phyloP scores from a whole-genome alignment of 805 yeast species.

The Cyberlindnera meyerae region DNA sequence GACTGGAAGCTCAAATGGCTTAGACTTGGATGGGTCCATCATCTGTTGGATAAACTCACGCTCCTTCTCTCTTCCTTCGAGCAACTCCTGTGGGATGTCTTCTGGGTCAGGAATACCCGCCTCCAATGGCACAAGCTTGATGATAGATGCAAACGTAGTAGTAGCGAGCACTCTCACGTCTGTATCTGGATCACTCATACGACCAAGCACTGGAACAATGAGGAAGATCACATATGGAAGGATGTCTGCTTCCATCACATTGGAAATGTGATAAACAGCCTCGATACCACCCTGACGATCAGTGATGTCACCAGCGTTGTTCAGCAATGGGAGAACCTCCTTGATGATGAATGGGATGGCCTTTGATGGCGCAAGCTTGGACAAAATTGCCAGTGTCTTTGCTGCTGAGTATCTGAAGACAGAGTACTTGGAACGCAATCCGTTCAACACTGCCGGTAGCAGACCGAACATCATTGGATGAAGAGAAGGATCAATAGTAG shows the following conservation, averaged over 20 bases:
- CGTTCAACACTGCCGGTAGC: conserved; percentile 46
- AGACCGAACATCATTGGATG: conserved; percentile 46
- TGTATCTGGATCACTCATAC: conserved; percentile 93
- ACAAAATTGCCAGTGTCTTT: conserved; percentile 77
- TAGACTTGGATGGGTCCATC: conserved; percentile 93
- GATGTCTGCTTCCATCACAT: conserved; percentile 81
- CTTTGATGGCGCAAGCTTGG: conserved; percentile 59
- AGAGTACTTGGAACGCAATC: conserved; percentile 64
- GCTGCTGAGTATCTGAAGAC: conserved; percentile 90
- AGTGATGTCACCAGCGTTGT: conserved; percentile 62
- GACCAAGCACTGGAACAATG: conserved; percentile 92
- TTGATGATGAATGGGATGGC: conserved; percentile 81
- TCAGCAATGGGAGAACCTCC: conserved; percentile 70
- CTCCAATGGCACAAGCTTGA: conserved; percentile 92
- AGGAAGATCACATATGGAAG: conserved; percentile 92
- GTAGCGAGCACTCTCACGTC: conserved; percentile 91
- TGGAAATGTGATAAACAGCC: conserved; percentile 78
- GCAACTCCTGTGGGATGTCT: conserved; percentile 77
- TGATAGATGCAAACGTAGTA: conserved; percentile 92
- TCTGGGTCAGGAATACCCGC: conserved; percentile 96
- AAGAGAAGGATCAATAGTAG: conserved; percentile 48
- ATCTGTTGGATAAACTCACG: conserved; percentile 92
- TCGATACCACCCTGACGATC: conserved; percentile 94
- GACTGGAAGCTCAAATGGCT: conserved; percentile 85
- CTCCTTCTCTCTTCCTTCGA: conserved; percentile 88